phyloP scores from a whole-genome alignment of 2,329 filamentous ascomycete species.

The Dendrostoma leiphaemia region DNA sequence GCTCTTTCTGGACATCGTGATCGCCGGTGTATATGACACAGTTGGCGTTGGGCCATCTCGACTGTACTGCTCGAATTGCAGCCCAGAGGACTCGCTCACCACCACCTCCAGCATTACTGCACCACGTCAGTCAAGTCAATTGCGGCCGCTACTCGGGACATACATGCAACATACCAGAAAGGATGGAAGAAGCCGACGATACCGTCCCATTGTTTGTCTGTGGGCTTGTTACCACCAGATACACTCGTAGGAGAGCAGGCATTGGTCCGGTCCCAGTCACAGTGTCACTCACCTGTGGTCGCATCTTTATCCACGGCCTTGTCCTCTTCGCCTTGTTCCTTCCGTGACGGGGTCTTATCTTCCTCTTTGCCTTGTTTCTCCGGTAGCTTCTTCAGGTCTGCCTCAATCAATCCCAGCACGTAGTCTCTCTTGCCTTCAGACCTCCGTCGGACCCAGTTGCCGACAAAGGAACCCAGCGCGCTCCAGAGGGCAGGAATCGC shows the following conservation, averaged over 20 bases:
- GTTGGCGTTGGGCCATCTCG: slow-evolving; percentile 81
- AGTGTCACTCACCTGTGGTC: slow-evolving; percentile 43
- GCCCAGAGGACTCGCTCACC: slow-evolving; percentile 97
- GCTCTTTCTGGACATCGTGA: slow-evolving; percentile 78
- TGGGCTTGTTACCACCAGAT: slow-evolving; percentile 38
- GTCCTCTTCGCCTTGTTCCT: too few species aligned
- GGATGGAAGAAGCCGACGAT: slow-evolving; percentile 97
- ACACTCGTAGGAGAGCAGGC: slow-evolving; percentile 36
- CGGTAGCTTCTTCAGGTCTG: slow-evolving; percentile 37
- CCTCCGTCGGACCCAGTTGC: slow-evolving; percentile 61
- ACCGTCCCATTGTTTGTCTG: slow-evolving; percentile 72
- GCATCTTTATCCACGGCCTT: slow-evolving; percentile 23
- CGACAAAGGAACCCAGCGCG: slow-evolving; percentile 43
- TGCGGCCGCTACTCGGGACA: too few species aligned
- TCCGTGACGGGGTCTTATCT: too few species aligned
- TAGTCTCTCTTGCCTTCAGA: slow-evolving; percentile 60
- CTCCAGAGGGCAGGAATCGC: slow-evolving; percentile 37
- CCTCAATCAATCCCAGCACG: slow-evolving; percentile 51
- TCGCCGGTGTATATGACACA: slow-evolving; percentile 96
- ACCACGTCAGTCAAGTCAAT: slow-evolving; percentile 17
- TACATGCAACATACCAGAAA: slow-evolving; percentile 79
- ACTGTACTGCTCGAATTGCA: slow-evolving; percentile 86
- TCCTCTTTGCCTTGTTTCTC: too few species aligned
- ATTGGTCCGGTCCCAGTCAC: slow-evolving; percentile 71
- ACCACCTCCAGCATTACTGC: slow-evolving; percentile 89